phyloP scores from a whole-genome alignment of 192 early-diverging fungal species.

The Funneliformis geosporum region DNA sequence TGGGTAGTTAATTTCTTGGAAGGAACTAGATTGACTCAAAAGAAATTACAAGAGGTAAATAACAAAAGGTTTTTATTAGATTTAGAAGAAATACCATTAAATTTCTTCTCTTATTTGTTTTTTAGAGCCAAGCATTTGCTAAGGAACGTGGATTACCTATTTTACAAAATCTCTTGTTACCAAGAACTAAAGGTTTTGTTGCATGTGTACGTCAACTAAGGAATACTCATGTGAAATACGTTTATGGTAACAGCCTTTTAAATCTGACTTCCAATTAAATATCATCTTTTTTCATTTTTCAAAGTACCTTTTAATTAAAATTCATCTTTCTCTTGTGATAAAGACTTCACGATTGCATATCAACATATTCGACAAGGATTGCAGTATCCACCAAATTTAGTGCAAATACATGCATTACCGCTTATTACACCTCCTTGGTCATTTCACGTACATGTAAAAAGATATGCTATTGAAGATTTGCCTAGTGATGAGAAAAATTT shows the following conservation, averaged over 20 bases:
- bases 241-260: slow-evolving; percentile 50
- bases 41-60: slow-evolving; percentile 47
- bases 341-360: slow-evolving; percentile 58
- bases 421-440: slow-evolving; percentile 53
- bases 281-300: neutral
- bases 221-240: slow-evolving; percentile 55
- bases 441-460: slow-evolving; percentile 83
- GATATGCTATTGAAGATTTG: slow-evolving; percentile 65
- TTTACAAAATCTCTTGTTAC: slow-evolving; percentile 53
- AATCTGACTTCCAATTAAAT: neutral
- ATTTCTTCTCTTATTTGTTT: neutral
- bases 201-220: slow-evolving; percentile 55
- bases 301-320: neutral
- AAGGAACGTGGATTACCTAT: slow-evolving; percentile 45
- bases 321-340: neutral
- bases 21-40: slow-evolving; percentile 52
- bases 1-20: slow-evolving; percentile 61
- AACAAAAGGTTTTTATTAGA: neutral
- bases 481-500: slow-evolving; percentile 73
- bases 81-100: slow-evolving; percentile 43
- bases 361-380: slow-evolving; percentile 48
- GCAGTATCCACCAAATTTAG: slow-evolving; percentile 51
- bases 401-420: slow-evolving; percentile 48
- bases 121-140: slow-evolving; percentile 52
- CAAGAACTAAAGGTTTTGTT: slow-evolving; percentile 58